Conservation (phyloP, 1,284 basidiomycete species). For the Fomitopsis palustris region DNA sequence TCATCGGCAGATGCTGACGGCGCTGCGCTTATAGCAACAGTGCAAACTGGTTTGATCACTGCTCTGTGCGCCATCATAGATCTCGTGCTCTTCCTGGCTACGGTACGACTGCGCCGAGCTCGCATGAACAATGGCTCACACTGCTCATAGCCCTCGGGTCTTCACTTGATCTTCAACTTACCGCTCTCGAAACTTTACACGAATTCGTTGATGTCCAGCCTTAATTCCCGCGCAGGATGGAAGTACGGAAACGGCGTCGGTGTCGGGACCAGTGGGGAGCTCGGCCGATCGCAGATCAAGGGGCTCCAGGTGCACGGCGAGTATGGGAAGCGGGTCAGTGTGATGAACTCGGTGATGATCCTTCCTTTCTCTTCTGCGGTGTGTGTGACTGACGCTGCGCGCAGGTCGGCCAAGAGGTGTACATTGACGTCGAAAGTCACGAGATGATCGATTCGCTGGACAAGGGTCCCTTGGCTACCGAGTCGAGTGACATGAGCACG, state of each 20-base stretch:
- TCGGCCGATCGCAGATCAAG: slow-evolving; percentile 7
- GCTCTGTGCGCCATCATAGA: slow-evolving; percentile 31
- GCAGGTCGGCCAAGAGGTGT: slow-evolving; percentile 27
- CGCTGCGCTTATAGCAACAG: slow-evolving; percentile 24
- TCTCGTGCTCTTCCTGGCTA: slow-evolving; percentile 29
- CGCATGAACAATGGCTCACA: not conserved
- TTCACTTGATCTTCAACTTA: slow-evolving; percentile 31
- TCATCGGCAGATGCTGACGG: not conserved
- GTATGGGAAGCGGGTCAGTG: slow-evolving; percentile 17
- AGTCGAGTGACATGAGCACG: not conserved
- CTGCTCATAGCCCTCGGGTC: slow-evolving; percentile 20
- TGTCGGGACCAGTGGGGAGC: slow-evolving; percentile 6
- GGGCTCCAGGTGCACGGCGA: slow-evolving; percentile 11
- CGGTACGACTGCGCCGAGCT: slow-evolving; percentile 15
- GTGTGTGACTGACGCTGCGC: not conserved
- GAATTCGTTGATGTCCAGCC: slow-evolving; percentile 31
- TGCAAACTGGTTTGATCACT: slow-evolving; percentile 33
- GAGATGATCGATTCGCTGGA: slow-evolving; percentile 23
- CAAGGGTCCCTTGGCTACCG: slow-evolving; percentile 1
- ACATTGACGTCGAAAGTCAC: slow-evolving; percentile 30
- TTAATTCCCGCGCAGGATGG: slow-evolving; percentile 32
- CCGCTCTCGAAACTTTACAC: slow-evolving; percentile 32
- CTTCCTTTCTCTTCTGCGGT: not conserved
- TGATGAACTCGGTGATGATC: slow-evolving; percentile 11
- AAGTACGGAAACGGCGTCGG: slow-evolving; percentile 22